Evolutionary conservation across 176 grass and related monocot species (phyloP).

Genomic region (Musa beccarii): DNA sequence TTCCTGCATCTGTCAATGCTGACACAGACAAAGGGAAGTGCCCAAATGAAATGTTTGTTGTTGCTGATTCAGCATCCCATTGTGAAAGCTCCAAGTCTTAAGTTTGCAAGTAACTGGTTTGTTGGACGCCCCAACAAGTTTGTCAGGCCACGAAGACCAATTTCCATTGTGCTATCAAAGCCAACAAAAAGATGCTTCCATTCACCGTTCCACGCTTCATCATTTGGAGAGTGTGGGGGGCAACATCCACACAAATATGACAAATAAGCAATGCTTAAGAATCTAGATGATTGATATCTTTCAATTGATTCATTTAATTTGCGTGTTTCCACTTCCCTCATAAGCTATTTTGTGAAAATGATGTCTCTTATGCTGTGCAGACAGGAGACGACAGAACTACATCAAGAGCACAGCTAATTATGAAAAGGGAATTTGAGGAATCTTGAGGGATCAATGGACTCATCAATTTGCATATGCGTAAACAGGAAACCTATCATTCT

Average conservation of each 20-base stretch:
- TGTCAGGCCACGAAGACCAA: slow-evolving; percentile 67
- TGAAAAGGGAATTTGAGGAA: neutral
- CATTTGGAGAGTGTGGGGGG: neutral
- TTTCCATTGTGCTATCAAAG: slow-evolving; percentile 76
- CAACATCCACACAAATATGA: neutral
- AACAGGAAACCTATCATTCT: neutral
- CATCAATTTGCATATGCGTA: neutral
- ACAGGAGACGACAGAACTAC: neutral
- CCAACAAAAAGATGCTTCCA: slow-evolving; percentile 87
- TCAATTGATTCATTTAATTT: neutral
- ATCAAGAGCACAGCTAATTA: too few species aligned
- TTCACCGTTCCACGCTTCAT: slow-evolving; percentile 52
- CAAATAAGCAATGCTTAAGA: neutral
- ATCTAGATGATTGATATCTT: neutral
- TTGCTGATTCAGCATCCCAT: slow-evolving; percentile 50
- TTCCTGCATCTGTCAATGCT: slow-evolving; percentile 66
- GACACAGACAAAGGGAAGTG: slow-evolving; percentile 89
- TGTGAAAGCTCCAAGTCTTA: slow-evolving; percentile 58
- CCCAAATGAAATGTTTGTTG: slow-evolving; percentile 63
- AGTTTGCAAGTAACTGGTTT: slow-evolving; percentile 48
- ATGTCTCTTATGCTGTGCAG: neutral
- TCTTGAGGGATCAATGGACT: neutral
- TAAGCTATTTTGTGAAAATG: neutral
- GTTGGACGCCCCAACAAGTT: slow-evolving; percentile 95
- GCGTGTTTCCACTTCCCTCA: neutral